Base-by-base conservation (phyloP, 2,329 filamentous ascomycete genomes). In the Epichloe sp. region DNA sequence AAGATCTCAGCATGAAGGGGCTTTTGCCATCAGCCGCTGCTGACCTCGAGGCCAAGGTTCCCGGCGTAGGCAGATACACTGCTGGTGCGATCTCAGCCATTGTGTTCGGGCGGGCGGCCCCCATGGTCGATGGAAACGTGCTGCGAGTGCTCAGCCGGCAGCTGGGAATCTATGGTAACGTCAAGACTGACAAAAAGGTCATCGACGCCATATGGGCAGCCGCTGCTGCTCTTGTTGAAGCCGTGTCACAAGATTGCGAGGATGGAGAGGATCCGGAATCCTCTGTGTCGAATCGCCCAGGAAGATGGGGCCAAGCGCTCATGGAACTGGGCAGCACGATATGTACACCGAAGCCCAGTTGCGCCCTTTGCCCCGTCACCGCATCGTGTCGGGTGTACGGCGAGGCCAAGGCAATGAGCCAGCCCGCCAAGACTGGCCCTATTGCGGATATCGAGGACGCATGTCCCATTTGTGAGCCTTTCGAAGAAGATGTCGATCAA, bases 291-390 rank as follows among this genome's bases (percentile, higher is more conserved):
- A 71, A 77, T 49, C 62, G 74, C 21, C 79, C 80, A 0, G 79
- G 79, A 0, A 64, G 73, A 53, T 83, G 79, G 80, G 80, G 80
- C 0, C 80, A 83, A 59, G 80, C 77, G 0, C 63, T 83, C 26
- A 83, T 83, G 80, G 80, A 83, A 58, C 68, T 83, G 4, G 80
- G 80, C 3, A 82, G 78, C 55, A 83, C 80, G 0, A 60, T 83
- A 2, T 83, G 80, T 57, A 73, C 72, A 6, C 79, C 80, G 0
- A 76, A 76, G 56, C 80, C 80, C 1, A 74, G 76, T 48, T 83
- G 80, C 56, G 62, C 62, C 2, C 58, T 58, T 1, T 80, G 77
- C 50, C 77, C 77, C 1, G 67, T 80, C 45, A 73, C 65, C 0
- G 61, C 63, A 2, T 77, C 73, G 0, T 80, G 77, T 54, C 72